phyloP scores from a whole-genome alignment of 2,329 filamentous ascomycete genomes.

The Curvularia hawaiiensis region DNA sequence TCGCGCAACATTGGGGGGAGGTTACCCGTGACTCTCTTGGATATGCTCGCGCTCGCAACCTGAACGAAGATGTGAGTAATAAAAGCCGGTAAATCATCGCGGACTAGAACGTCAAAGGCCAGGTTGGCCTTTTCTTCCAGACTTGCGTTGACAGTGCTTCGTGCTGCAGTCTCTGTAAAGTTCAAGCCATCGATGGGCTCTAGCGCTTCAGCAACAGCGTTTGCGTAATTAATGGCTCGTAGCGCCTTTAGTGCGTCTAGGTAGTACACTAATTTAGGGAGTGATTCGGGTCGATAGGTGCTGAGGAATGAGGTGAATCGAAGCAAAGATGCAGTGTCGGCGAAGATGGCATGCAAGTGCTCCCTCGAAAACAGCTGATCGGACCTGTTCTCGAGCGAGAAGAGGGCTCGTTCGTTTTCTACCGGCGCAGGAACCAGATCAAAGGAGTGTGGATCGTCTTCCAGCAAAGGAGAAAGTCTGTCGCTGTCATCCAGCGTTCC shows the following conservation, averaged over 20 bases:
- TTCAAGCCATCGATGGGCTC: constrained; percentile 60
- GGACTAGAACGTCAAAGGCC: constrained; percentile 67
- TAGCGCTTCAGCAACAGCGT: constrained; percentile 68
- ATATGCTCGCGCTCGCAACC: constrained; percentile 72
- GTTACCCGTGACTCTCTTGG: constrained; percentile 69
- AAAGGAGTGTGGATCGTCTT: constrained; percentile 60
- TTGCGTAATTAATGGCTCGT: constrained; percentile 72
- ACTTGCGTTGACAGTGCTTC: constrained; percentile 61
- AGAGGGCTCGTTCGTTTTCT: constrained; percentile 39
- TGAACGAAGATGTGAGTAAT: constrained; percentile 72
- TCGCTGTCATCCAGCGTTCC: constrained; percentile 49
- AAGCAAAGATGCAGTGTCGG: constrained; percentile 65
- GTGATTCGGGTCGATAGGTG: constrained; percentile 62
- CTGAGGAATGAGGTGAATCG: constrained; percentile 72
- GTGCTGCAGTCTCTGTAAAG: constrained; percentile 59
- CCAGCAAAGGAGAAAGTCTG: constrained; percentile 54
- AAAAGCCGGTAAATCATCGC: constrained; percentile 73
- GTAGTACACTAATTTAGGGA: constrained; percentile 72
- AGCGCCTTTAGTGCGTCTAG: constrained; percentile 73
- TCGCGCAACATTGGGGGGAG: constrained; percentile 67
- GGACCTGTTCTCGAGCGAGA: constrained; percentile 67
- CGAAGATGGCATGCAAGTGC: constrained; percentile 69
- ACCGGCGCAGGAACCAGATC: constrained; percentile 56
- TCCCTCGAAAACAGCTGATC: constrained; percentile 69
- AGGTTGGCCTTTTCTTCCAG: constrained; percentile 67